phyloP scores from a whole-genome alignment of 139 green algal genomes.

The Astrephomene gubernaculifera region DNA sequence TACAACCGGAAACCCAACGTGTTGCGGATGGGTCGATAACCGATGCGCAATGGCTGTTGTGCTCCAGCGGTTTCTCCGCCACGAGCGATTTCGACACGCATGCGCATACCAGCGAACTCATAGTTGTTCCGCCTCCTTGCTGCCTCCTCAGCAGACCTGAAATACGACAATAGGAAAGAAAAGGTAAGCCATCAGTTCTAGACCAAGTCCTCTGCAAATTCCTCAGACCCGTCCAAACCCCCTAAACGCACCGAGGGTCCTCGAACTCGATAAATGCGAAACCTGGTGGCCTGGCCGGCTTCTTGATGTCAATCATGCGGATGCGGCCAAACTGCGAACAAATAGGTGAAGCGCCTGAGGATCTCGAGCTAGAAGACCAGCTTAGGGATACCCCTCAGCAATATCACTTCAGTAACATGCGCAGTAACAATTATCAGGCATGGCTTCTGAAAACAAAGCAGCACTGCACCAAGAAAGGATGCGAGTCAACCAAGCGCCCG shows the following conservation, averaged over 20 bases:
- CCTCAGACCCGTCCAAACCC: no score
- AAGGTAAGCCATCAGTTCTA: no score
- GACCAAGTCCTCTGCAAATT: no score
- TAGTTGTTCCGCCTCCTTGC: constrained; percentile 85
- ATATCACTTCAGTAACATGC: no score
- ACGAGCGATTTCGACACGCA: constrained; percentile 68
- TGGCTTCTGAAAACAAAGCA: no score
- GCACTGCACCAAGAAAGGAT: no score
- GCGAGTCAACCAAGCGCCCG: no score
- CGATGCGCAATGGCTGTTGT: constrained; percentile 20
- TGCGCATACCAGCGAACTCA: constrained; percentile 82
- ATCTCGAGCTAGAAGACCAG: no score
- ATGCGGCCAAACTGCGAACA: constrained; percentile 88
- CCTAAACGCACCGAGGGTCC: constrained; percentile 72
- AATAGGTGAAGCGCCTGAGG: no score
- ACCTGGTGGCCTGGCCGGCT: constrained; percentile 79
- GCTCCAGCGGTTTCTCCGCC: constrained; percentile 28
- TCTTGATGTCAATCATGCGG: constrained; percentile 88
- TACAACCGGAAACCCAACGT: constrained; percentile 62
- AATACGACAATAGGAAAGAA: background rate
- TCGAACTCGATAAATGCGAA: constrained; percentile 94
- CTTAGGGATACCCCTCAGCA: no score
- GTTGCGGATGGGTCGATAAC: constrained; percentile 44
- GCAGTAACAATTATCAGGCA: no score
- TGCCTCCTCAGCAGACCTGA: constrained; percentile 71